Base-by-base conservation (phyloP, 2,329 filamentous ascomycete genomes). In the Triangularia setosa region DNA sequence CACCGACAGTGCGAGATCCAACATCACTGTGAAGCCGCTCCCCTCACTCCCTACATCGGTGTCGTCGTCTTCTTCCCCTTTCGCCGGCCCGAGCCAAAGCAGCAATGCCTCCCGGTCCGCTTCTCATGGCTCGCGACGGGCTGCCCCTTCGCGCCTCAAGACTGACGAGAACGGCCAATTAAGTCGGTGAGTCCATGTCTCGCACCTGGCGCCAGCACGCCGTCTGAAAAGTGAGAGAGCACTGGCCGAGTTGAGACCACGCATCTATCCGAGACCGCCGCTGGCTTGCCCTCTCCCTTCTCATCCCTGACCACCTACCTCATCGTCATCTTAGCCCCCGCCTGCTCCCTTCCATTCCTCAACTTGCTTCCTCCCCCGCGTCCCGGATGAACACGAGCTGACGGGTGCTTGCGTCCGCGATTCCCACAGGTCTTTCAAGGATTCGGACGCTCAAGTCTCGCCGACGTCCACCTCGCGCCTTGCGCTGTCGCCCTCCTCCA, bases 1-100 rank as follows among this genome's bases (percentile, higher is more conserved):
- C 79, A 85, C 84, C 73, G 84, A 87, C 72, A 90, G 87, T 79
- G 86, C 84, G 77, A 84, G 84, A 71, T 90, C 88, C 67, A 84
- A 82, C 73, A 84, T 86, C 72, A 92, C 90, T 44, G 79, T 87
- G 69, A 87, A 82, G 76, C 81, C 81, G 63, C 77, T 74, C 64
- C 72, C 73, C 23, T 65, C 65, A 27, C 72, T 70, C 33, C 74
- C 72, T 30, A 67, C 48, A 27, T 60, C 63, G 12, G 58, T 59
- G 14, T 61, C 63, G 12, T 60, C 64, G 12, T 33, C 27, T 14
- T 23, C 76, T 59, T 57, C 61, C 14, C 25, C 55, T 25, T 58
- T 62, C 6, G 59, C 73, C 71, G 63, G 71, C 18, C 14, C 56
- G 23, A 65, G 68, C 54, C 71, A 73, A 62, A 71, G 70, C 64